Evolutionary conservation across 768 basidiomycete species (phyloP).

Genomic region (Lentinula raphanica): DNA sequence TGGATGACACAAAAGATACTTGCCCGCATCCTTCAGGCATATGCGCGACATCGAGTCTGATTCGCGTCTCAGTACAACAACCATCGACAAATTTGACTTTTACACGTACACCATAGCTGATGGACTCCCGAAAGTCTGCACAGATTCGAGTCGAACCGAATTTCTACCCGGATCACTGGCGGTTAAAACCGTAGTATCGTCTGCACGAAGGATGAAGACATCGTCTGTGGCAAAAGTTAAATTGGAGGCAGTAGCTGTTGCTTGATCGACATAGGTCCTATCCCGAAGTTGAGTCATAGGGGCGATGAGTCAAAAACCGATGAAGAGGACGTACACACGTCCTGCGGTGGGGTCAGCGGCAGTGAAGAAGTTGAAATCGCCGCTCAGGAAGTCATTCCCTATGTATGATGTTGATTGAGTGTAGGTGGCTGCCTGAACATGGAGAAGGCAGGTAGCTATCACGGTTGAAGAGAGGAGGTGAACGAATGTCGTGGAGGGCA

Average conservation of each 20-base stretch:
- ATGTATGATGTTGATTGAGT: conserved; percentile 1
- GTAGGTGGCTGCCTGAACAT: conserved; percentile 1
- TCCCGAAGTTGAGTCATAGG: background rate
- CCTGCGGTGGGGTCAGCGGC: conserved; percentile 42
- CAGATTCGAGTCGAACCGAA: conserved; percentile 51
- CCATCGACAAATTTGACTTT: background rate
- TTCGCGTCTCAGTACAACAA: background rate
- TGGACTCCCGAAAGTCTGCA: conserved; percentile 43
- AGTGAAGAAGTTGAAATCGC: conserved; percentile 19
- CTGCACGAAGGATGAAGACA: conserved; percentile 52
- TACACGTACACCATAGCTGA: conserved; percentile 37
- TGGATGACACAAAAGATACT: conserved; percentile 40
- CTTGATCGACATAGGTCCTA: conserved; percentile 41
- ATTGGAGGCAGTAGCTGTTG: conserved; percentile 47
- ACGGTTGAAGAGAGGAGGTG: background rate
- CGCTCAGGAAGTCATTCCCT: conserved; percentile 20
- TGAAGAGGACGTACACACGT: conserved; percentile 32
- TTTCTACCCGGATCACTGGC: conserved; percentile 48
- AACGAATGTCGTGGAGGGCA: conserved; percentile 4
- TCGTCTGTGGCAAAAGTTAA: conserved; percentile 51
- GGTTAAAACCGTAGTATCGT: conserved; percentile 41
- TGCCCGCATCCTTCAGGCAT: conserved; percentile 62
- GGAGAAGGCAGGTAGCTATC: background rate
- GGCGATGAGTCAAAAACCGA: background rate
- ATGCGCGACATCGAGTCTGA: conserved; percentile 45